Evolutionary conservation across 1,284 basidiomycete species (phyloP), one percentile per base, ranked within the genome.

Genomic region (Fomitopsis schrenkii): DNA sequence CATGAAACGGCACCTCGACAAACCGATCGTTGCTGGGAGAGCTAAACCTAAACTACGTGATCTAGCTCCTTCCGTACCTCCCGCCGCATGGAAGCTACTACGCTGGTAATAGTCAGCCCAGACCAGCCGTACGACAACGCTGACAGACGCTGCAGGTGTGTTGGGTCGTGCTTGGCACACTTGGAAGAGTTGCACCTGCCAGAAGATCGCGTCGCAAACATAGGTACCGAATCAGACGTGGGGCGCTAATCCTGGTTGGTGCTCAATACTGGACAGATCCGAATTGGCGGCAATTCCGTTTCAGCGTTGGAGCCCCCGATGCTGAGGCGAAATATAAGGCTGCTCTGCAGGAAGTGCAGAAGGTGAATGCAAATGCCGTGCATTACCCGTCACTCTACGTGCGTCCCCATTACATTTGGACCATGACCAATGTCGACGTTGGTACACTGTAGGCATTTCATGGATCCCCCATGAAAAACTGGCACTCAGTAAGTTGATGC

Each of bases 121-220:
- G 12, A 15, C 41, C n/a, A 9, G 56, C 19, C 14, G 22, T 46
- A 10, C 17, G 41, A 33, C 44, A n/a, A 30, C 30, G 15, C 14
- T 45, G 5, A 60, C 12, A 56, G 58, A 17, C 26, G 3, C 38
- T 50, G 2, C 61, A 86, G 84, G 85, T 82, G 81, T 73, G 78
- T 88, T 35, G 85, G 83, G 0, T 88, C 86, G 15, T 87, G 85
- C 67, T 87, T 85, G 0, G 84, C 86, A 1, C 79, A 87, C 66
- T 74, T 88, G 2, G 84, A 88, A 71, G 84, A 86, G 63, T 79
- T 87, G n/a, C 76, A 75, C 3, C 69, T 76, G 3, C 71, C 72
- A 19, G 81, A 76, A 41, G 84, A 87, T 65, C 70, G 72, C 7
- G 75, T 87, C 41, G 75, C 76, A 61, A 81, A 81, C 54, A 71